These are phyloP conservation scores for Nicotiana noctiflora DNA, from an alignment of 257 asterid species.

Conservation along the genomic window DNA sequence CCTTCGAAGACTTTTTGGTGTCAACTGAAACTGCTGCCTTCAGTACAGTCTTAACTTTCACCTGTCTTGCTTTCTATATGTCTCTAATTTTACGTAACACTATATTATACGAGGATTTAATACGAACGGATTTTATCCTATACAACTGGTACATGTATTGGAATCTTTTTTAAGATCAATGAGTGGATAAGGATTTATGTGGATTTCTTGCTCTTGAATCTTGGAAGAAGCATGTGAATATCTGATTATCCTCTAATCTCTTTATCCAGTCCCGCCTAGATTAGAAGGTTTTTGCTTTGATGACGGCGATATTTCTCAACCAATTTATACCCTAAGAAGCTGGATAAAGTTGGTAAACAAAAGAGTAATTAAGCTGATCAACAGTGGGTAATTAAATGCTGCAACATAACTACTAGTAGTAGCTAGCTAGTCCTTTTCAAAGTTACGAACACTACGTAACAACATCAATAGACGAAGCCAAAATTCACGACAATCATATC, in stretches of 20 bases:
- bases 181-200: conserved; percentile 1
- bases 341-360: conserved; percentile 5
- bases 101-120: too few species aligned
- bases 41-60: too few species aligned
- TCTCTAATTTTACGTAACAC: too few species aligned
- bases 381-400: background rate
- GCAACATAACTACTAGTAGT: background rate
- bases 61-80: too few species aligned
- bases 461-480: background rate
- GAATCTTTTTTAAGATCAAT: background rate
- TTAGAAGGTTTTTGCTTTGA: background rate
- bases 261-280: background rate
- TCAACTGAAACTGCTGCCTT: too few species aligned
- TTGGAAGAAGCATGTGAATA: background rate
- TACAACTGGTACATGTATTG: too few species aligned
- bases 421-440: background rate
- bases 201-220: background rate
- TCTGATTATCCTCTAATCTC: background rate
- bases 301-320: conserved; percentile 10
- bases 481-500: background rate
- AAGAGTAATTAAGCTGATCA: background rate
- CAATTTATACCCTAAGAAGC: background rate
- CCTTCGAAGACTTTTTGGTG: too few species aligned
- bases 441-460: background rate
- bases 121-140: too few species aligned